phyloP scores from a whole-genome alignment of 208 protist genomes.

The Trypanosoma mega region DNA sequence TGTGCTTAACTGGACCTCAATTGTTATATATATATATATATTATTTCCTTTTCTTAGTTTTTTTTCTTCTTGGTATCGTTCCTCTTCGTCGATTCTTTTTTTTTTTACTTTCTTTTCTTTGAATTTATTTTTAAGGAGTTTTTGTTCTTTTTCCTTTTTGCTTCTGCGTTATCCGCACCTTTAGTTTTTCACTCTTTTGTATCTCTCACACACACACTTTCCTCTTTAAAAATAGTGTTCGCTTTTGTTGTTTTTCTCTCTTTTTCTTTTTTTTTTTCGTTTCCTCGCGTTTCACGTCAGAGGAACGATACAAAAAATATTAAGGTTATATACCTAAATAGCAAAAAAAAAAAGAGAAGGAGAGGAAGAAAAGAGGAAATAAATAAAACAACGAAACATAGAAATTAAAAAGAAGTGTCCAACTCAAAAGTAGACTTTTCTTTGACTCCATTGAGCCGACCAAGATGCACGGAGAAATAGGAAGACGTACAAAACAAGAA shows the following conservation, averaged over 20 bases:
- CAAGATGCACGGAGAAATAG: too few species aligned
- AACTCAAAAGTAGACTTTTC: too few species aligned
- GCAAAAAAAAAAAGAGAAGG: constrained; percentile 1
- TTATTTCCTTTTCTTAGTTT: too few species aligned
- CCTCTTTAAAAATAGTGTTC: too few species aligned
- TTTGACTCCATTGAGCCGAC: too few species aligned
- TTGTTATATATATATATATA: too few species aligned
- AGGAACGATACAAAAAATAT: neutral
- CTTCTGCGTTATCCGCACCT: neutral
- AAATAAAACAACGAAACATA: neutral
- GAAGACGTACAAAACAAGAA: too few species aligned
- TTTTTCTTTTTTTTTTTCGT: neutral
- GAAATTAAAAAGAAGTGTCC: constrained; percentile 1
- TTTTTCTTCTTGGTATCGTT: too few species aligned
- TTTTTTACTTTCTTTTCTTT: neutral
- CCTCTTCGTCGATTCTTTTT: constrained; percentile 6
- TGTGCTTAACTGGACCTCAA: too few species aligned
- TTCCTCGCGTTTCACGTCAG: too few species aligned
- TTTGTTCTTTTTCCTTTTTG: neutral
- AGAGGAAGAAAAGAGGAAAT: neutral
- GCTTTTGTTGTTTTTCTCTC: neutral
- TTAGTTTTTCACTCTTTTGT: neutral
- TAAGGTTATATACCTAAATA: neutral
- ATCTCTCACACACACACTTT: neutral
- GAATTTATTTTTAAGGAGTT: neutral